phyloP scores from a whole-genome alignment of 2,329 filamentous ascomycete genomes.

The Exserohilum rostratum region DNA sequence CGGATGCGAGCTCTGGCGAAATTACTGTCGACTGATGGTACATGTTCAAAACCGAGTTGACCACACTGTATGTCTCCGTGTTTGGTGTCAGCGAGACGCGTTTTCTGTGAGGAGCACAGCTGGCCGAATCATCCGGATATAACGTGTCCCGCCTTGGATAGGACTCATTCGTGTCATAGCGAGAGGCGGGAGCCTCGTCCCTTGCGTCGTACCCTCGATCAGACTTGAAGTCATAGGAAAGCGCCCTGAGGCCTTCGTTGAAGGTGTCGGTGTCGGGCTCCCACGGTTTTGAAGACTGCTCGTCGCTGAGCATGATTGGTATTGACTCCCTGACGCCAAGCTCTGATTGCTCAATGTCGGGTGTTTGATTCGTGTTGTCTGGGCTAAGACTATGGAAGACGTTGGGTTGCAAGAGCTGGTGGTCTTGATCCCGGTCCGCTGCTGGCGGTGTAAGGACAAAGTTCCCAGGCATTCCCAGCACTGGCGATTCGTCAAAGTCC shows the following conservation, averaged over 20 bases:
- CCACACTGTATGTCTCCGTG: slow-evolving; percentile 52
- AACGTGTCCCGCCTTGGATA: slow-evolving; percentile 44
- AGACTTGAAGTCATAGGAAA: slow-evolving; percentile 20
- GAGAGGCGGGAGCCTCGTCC: slow-evolving; percentile 16
- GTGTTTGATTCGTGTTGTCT: slow-evolving; percentile 15
- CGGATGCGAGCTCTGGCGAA: slow-evolving; percentile 49
- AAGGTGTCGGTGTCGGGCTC: slow-evolving; percentile 11
- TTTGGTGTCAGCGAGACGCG: slow-evolving; percentile 43
- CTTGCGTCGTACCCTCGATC: slow-evolving; percentile 22
- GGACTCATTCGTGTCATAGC: slow-evolving; percentile 42
- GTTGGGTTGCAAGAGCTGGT: slow-evolving; percentile 37
- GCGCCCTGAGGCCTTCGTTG: slow-evolving; percentile 19
- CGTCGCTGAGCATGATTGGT: slow-evolving; percentile 59
- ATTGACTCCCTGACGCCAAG: slow-evolving; percentile 61
- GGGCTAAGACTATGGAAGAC: slow-evolving; percentile 32
- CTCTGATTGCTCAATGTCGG: slow-evolving; percentile 49
- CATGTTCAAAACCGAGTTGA: slow-evolving; percentile 50
- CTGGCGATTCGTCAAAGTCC: slow-evolving; percentile 66
- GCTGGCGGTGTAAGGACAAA: slow-evolving; percentile 53
- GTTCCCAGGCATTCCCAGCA: slow-evolving; percentile 69
- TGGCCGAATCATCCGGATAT: slow-evolving; percentile 48
- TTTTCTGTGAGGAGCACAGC: slow-evolving; percentile 42
- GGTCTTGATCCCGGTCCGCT: slow-evolving; percentile 22
- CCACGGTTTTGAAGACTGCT: slow-evolving; percentile 30
- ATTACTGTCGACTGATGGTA: slow-evolving; percentile 48